These are phyloP conservation scores for Psilocybe cubensis DNA, from an alignment of 768 basidiomycete genomes.

Conservation along the genomic window DNA sequence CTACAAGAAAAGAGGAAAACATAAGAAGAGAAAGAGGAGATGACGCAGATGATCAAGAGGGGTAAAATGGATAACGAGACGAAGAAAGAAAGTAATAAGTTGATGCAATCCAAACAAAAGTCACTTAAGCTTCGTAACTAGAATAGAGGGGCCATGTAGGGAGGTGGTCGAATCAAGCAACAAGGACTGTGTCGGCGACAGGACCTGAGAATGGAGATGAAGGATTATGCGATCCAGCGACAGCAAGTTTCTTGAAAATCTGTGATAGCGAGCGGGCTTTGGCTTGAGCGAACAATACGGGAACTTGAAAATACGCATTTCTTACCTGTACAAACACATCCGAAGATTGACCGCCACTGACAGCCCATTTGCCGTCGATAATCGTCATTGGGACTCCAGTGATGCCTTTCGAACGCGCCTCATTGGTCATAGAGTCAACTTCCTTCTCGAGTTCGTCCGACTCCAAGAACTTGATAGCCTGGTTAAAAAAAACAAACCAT, in stretches of 20 bases:
- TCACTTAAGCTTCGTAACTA: constrained; percentile 1
- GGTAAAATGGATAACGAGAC: constrained; percentile 6
- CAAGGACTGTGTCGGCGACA: constrained; percentile 33
- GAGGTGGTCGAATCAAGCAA: constrained; percentile 19
- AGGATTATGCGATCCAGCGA: constrained; percentile 33
- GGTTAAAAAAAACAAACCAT: background rate
- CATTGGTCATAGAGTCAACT: constrained; percentile 62
- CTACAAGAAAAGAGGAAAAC: background rate
- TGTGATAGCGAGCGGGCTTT: constrained; percentile 14
- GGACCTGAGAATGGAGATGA: constrained; percentile 38
- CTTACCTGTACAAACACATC: constrained; percentile 68
- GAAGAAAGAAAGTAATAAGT: background rate
- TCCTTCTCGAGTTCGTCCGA: constrained; percentile 69
- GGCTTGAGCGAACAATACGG: background rate
- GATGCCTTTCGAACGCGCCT: constrained; percentile 68
- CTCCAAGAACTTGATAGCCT: constrained; percentile 68
- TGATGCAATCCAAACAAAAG: background rate
- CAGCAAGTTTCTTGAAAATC: constrained; percentile 58
- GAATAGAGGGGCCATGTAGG: background rate
- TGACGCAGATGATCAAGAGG: constrained; percentile 1
- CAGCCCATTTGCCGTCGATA: constrained; percentile 78
- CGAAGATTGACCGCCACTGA: constrained; percentile 73
- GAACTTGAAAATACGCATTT: background rate
- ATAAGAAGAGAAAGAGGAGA: constrained; percentile 9
- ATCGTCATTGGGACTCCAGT: constrained; percentile 82